Conservation (phyloP, 2,329 filamentous ascomycete species). For the Nectriaceae sp. region DNA sequence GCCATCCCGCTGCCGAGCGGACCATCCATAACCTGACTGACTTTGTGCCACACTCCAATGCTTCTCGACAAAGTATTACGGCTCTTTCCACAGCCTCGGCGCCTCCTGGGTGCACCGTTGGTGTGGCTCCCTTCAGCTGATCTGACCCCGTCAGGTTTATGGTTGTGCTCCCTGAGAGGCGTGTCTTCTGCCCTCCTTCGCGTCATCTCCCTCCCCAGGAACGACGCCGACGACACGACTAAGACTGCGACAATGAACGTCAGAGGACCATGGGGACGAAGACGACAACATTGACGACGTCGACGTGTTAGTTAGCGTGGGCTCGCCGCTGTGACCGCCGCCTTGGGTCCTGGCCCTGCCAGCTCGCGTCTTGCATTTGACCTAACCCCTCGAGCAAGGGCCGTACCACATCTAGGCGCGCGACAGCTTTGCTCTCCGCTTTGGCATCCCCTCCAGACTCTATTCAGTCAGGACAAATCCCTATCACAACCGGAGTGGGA, state of each 20-base stretch:
- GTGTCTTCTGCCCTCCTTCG: constrained; percentile 2
- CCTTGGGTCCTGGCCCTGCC: constrained; percentile 24
- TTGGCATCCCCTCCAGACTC: constrained; percentile 21
- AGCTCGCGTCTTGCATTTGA: constrained; percentile 23
- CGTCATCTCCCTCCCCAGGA: constrained; percentile 6
- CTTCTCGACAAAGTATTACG: constrained; percentile 3
- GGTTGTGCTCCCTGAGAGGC: neutral
- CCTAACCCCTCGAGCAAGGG: constrained; percentile 28
- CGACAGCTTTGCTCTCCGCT: constrained; percentile 12
- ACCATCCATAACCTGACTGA: constrained; percentile 2
- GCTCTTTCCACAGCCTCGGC: constrained; percentile 8
- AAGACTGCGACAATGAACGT: constrained; percentile 4
- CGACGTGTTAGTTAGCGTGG: constrained; percentile 10
- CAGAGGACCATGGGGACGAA: neutral
- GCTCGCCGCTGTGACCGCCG: constrained; percentile 12
- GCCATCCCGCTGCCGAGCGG: neutral
- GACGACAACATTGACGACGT: constrained; percentile 12
- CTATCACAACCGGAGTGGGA: constrained; percentile 10
- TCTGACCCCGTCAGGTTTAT: constrained; percentile 6
- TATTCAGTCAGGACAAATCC: constrained; percentile 14
- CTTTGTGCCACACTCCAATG: neutral
- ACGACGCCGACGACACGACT: constrained; percentile 7
- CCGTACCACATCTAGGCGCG: constrained; percentile 15
- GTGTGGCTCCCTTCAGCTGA: constrained; percentile 14
- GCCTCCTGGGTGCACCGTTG: constrained; percentile 5